Base-by-base conservation (phyloP, 805 yeast genomes). In the Lachancea kluyveri region DNA sequence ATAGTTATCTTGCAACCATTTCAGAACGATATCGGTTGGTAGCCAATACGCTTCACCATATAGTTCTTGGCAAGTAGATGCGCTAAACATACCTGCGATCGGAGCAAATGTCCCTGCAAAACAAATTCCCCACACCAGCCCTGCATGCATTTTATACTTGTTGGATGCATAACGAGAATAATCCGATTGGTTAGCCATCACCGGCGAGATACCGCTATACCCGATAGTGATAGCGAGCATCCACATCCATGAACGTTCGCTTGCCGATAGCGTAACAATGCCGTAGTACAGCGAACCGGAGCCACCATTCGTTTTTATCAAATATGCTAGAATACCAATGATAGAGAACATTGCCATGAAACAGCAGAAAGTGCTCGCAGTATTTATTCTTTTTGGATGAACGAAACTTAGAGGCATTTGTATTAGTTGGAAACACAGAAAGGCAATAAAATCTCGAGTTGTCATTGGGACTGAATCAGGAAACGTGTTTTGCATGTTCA, bases 211-310 rank as follows among this genome's bases (percentile, higher is more conserved):
- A 16, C 65, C 59, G 17, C 67, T 61, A 30, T 59, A 62, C 66
- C 68, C 62, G 15, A 56, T 52, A 9, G 61, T 48, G 39, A 63
- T 60, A 12, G 60, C 64, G 34, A 60, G 59, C 5, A 64, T 31
- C 67, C 68, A 64, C 51, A 51, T 48, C 67, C 68, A 63, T 12
- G 57, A 61, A 9, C 58, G 55, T 17, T 54, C 46, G 6, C 59
- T 36, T 4, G 52, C 26, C 1, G 48, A 39, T 12, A 57, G 32
- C 3, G 43, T 40, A 4, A 52, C 53, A 17, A 41, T 37, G 19
- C 50, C 40, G 28, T 56, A 42, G 39, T 41, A 59, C 6, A 54
- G 36, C 16, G 54, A 53, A 10, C 62, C 64, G n/a, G 61, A 59
- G 8, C 64, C 62, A 36, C 50, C 50, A 12, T 51, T 53, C 5